These are phyloP conservation scores for Penicillium sp. DNA, from an alignment of 2,329 filamentous ascomycete genomes.

Conservation along the genomic window DNA sequence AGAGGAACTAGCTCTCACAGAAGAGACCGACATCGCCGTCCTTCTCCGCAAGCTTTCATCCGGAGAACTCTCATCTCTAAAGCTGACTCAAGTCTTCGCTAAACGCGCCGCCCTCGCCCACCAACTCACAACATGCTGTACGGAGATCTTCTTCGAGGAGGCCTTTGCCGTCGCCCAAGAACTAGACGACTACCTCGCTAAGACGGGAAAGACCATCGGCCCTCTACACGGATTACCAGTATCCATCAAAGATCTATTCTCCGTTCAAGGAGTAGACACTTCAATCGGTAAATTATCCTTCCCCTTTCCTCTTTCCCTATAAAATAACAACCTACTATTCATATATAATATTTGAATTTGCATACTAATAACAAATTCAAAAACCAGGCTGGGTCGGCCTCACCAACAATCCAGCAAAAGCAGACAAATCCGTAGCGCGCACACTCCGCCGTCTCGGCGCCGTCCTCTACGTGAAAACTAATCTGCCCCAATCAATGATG, in stretches of 20 bases:
- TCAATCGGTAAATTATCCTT: slow-evolving; percentile 17
- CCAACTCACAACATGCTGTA: slow-evolving; percentile 43
- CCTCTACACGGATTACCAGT: slow-evolving; percentile 61
- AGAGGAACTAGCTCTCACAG: slow-evolving; percentile 23
- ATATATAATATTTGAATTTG: no score
- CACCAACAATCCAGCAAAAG: slow-evolving; percentile 19
- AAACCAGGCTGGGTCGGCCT: slow-evolving; percentile 25
- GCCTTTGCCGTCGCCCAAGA: slow-evolving; percentile 47
- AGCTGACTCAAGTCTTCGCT: slow-evolving; percentile 39
- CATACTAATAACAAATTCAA: background rate
- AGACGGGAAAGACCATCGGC: slow-evolving; percentile 46
- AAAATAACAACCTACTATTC: no score
- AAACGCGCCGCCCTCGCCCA: slow-evolving; percentile 34
- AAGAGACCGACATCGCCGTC: slow-evolving; percentile 23
- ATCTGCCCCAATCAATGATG: slow-evolving; percentile 28
- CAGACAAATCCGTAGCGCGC: slow-evolving; percentile 23
- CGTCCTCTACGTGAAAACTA: slow-evolving; percentile 26
- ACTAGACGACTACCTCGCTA: slow-evolving; percentile 45
- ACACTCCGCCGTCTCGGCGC: slow-evolving; percentile 24
- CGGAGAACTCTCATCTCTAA: slow-evolving; percentile 20
- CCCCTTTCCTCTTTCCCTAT: no score
- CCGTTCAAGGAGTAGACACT: slow-evolving; percentile 24
- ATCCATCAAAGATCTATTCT: slow-evolving; percentile 43
- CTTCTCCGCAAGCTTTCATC: slow-evolving; percentile 23
- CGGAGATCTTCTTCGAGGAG: slow-evolving; percentile 52